A percentile compares a stretch with the other conserved stretches of the same genome.
Evolutionary conservation across 768 basidiomycete species (phyloP).

Genomic region (Sarcodon sp.): DNA sequence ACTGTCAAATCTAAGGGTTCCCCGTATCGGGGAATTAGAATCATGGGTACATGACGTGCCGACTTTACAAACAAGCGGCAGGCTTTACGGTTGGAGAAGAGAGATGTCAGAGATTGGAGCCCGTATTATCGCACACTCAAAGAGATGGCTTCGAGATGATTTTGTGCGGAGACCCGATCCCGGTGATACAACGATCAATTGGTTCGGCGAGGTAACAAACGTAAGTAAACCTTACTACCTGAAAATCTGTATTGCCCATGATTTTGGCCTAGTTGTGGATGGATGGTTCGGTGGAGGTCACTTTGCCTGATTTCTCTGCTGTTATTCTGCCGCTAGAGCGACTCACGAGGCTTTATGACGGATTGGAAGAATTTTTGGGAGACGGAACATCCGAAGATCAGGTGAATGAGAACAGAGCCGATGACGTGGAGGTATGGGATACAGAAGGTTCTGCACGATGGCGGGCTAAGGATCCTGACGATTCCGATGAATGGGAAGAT

Average conservation of each 20-base stretch:
- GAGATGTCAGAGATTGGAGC: constrained; percentile 57
- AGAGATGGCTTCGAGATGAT: no score
- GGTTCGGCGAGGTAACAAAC: constrained; percentile 82
- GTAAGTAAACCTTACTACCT: constrained; percentile 23
- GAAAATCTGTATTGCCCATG: neutral
- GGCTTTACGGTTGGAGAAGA: constrained; percentile 58
- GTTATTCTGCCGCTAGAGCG: constrained; percentile 48
- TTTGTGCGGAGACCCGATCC: neutral
- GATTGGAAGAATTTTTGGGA: constrained; percentile 55
- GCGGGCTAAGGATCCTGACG: constrained; percentile 19
- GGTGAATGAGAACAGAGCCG: constrained; percentile 16
- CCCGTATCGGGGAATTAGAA: constrained; percentile 77
- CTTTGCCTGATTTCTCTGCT: constrained; percentile 43
- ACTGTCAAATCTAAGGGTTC: constrained; percentile 52
- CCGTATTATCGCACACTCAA: constrained; percentile 32
- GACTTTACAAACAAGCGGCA: constrained; percentile 28
- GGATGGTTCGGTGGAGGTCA: constrained; percentile 64
- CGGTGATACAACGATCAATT: constrained; percentile 36
- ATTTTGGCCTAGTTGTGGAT: constrained; percentile 39
- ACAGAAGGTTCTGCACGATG: neutral
- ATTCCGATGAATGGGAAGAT: constrained; percentile 23
- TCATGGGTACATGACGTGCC: constrained; percentile 60
- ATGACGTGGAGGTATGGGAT: constrained; percentile 24
- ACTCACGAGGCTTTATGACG: constrained; percentile 69
- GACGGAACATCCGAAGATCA: constrained; percentile 24